Conservation (phyloP, 2,329 filamentous ascomycete genomes). For the Arachnomyces sp. region DNA sequence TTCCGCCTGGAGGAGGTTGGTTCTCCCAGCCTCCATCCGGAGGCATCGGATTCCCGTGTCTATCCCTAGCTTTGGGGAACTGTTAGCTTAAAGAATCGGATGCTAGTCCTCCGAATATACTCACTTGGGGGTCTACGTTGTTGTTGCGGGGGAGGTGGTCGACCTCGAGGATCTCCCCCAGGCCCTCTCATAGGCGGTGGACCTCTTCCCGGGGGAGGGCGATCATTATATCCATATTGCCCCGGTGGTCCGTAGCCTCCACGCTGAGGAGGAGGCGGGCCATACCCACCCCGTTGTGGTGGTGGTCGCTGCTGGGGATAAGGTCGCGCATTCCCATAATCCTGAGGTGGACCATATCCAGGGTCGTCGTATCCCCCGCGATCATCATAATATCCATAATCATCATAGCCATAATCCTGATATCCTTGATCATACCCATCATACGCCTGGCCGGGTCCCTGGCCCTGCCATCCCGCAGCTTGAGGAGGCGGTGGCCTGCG, state of each 20-base stretch:
- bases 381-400: conserved; percentile 21
- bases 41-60: conserved; percentile 23
- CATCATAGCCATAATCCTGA: conserved; percentile 22
- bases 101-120: conserved; percentile 9
- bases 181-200: conserved; percentile 3
- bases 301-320: conserved; percentile 6
- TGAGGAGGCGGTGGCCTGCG: conserved; percentile 14
- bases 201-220: conserved; percentile 6
- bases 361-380: conserved; percentile 21
- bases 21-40: conserved; percentile 39
- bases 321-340: conserved; percentile 2
- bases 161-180: conserved; percentile 9
- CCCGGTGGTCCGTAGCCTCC: conserved; percentile 3
- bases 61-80: conserved; percentile 19
- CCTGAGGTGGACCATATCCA: conserved; percentile 19
- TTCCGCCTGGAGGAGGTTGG: conserved; percentile 40
- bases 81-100: too few relatives aligned
- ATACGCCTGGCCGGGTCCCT: conserved; percentile 13
- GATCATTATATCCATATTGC: conserved; percentile 16
- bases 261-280: conserved; percentile 2
- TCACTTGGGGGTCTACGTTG: conserved; percentile 25
- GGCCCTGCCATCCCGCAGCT: conserved; percentile 17
- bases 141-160: conserved; percentile 23
- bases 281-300: neutral
- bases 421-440: conserved; percentile 19